phyloP scores from a whole-genome alignment of 768 basidiomycete species.

The Polyporus arcularius region DNA sequence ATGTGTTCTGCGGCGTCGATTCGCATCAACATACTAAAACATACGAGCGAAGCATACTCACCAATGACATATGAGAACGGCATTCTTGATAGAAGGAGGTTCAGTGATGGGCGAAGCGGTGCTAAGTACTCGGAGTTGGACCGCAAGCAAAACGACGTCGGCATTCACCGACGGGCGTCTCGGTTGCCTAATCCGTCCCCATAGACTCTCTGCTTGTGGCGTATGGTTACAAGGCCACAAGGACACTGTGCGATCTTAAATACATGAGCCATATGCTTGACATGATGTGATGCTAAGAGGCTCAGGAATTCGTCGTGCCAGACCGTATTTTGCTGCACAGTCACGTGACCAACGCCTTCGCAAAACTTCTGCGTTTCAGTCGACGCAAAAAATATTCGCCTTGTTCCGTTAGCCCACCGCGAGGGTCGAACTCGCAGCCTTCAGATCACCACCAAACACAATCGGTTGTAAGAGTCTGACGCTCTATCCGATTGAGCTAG shows the following conservation, averaged over 20 bases:
- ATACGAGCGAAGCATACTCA: neutral
- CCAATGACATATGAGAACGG: conserved; percentile 32
- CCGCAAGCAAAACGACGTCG: too few relatives aligned
- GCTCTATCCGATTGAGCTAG: conserved; percentile 72
- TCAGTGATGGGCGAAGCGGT: neutral
- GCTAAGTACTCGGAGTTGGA: too few relatives aligned
- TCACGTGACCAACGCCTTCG: conserved; percentile 6
- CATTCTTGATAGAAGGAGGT: too few relatives aligned
- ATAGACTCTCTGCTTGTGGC: too few relatives aligned
- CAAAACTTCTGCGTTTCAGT: neutral
- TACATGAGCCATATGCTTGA: too few relatives aligned
- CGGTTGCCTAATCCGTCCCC: neutral
- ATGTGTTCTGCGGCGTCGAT: conserved; percentile 68
- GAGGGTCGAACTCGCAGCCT: conserved; percentile 68
- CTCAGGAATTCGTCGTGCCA: too few relatives aligned
- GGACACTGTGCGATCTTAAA: too few relatives aligned
- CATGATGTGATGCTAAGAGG: too few relatives aligned
- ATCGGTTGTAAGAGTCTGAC: conserved; percentile 55
- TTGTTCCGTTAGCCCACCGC: conserved; percentile 50
- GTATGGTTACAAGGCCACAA: too few relatives aligned
- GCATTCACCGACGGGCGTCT: neutral
- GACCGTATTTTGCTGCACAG: neutral
- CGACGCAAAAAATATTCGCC: neutral
- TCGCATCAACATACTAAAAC: neutral
- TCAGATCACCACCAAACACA: conserved; percentile 42